Base-by-base conservation (phyloP, 495 filamentous ascomycete genomes). In the Neurospora hispaniola region DNA sequence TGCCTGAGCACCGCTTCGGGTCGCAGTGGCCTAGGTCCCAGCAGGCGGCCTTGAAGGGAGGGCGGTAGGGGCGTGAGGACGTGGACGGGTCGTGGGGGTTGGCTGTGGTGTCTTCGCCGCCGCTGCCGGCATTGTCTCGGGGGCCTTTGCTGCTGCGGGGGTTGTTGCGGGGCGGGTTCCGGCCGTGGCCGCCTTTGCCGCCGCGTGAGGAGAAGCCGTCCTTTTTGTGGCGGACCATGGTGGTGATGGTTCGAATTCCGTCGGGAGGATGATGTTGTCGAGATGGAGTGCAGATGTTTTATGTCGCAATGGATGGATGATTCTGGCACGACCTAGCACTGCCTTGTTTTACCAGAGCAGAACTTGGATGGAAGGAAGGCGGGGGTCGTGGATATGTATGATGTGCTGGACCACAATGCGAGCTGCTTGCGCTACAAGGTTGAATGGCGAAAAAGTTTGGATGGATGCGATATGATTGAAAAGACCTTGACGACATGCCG, bases 21-120 rank as follows among this genome's bases (percentile, higher is more conserved):
- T 99, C 96, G 83, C 96, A 99, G 81, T 99, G 96, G 69, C 93
- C 94, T 43, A 99, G 85, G 81, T 99, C 96, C 96, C 96, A 99
- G 79, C 95, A 97, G 43, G 95, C 96, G 66, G 96, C 96, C 84
- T 92, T 94, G 87, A 92, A 97, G 16, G 88, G 79, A 41, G 93
- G 79, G 46, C 74, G 71, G 31, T 73, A 66, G 91, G 72, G 84
- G 84, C 44, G 83, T 78, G 72, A 80, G 75, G 83, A 40, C 83
- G 81, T 70, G 82, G 76, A 42, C 76, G 73, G 39, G 23, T 41
- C 40, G 54, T 66, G 66, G 16, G 54, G 54, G 54, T 62, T 62
- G 54, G 54, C 54, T 7, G 54, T 62, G 44, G 39, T 70, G 38
- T 73, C 54, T 76, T 84, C 83, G 46, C 77, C 78, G 40, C 81